Percentiles rank a stretch among this genome's conserved stretches.
phyloP scores from a whole-genome alignment of 352 stramenopile genomes.

The Pilasporangium apinafurcum region DNA sequence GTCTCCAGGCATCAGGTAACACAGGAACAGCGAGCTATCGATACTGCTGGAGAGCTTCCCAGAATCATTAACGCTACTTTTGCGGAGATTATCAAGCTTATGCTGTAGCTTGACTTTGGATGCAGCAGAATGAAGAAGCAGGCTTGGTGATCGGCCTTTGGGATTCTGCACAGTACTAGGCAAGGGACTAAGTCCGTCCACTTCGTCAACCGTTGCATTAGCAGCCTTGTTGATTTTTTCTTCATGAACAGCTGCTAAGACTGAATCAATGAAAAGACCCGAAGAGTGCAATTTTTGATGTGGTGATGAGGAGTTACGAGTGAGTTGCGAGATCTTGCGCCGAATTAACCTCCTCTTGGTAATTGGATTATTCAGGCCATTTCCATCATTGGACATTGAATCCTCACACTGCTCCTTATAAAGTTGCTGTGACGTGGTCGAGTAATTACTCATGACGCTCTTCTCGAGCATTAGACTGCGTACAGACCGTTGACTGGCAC shows the following conservation, averaged over 20 bases:
- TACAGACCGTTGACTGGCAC: constrained; percentile 51
- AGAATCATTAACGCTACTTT: no score
- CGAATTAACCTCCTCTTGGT: constrained; percentile 7
- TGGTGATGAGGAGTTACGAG: background rate
- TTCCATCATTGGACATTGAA: background rate
- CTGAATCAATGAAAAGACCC: constrained; percentile 38
- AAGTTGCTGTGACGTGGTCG: constrained; percentile 55
- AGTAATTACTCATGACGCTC: constrained; percentile 63
- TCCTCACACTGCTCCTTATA: constrained; percentile 10
- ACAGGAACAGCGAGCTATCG: constrained; percentile 21
- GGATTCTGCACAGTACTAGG: background rate
- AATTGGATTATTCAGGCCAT: background rate
- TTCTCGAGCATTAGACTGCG: constrained; percentile 47
- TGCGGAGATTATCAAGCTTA: constrained; percentile 8
- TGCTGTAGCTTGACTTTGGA: constrained; percentile 5
- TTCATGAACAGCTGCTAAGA: constrained; percentile 36
- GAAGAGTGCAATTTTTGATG: no score
- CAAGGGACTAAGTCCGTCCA: no score
- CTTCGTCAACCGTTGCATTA: constrained; percentile 1
- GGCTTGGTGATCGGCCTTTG: background rate
- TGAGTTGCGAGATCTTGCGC: constrained; percentile 5
- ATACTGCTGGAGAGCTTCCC: background rate
- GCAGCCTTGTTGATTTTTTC: constrained; percentile 7
- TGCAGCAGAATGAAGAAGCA: constrained; percentile 3
- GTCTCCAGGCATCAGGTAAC: constrained; percentile 31